A percentile compares a stretch with the other conserved stretches of the same genome.
phyloP scores from a whole-genome alignment of 306 rosid genomes.

The Fagus crenata region DNA sequence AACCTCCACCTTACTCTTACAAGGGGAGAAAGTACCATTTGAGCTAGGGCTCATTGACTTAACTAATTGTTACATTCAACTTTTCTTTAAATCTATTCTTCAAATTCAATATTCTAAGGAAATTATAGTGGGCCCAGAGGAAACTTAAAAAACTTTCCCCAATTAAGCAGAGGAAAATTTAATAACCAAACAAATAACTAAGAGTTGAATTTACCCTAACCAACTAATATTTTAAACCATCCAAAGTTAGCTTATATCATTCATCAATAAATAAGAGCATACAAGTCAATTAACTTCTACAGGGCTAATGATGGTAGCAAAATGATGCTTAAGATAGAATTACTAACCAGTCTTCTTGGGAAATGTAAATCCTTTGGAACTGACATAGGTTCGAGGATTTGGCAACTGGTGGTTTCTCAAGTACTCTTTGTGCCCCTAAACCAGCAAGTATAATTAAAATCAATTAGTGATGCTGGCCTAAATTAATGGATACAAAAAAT shows the following conservation, averaged over 20 bases:
- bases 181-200: neutral
- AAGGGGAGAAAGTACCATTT: too few species aligned
- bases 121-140: neutral
- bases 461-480: too few species aligned
- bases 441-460: constrained; percentile 4
- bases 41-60: too few species aligned
- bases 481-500: too few species aligned
- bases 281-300: neutral
- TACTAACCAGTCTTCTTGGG: constrained; percentile 50
- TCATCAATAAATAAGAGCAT: neutral
- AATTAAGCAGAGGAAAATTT: neutral
- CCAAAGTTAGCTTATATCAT: neutral
- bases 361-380: constrained; percentile 38
- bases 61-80: neutral
- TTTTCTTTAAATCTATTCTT: neutral
- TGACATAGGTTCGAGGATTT: constrained; percentile 51
- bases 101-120: neutral
- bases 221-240: neutral
- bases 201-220: neutral
- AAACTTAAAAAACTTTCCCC: neutral
- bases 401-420: constrained; percentile 54
- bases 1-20: too few species aligned
- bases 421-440: constrained; percentile 56
- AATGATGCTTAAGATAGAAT: neutral
- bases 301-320: neutral